Evolutionary conservation across 176 grass and related monocot species (phyloP), one percentile per base, ranked within the genome.

Genomic region (Leersia perrieri): DNA sequence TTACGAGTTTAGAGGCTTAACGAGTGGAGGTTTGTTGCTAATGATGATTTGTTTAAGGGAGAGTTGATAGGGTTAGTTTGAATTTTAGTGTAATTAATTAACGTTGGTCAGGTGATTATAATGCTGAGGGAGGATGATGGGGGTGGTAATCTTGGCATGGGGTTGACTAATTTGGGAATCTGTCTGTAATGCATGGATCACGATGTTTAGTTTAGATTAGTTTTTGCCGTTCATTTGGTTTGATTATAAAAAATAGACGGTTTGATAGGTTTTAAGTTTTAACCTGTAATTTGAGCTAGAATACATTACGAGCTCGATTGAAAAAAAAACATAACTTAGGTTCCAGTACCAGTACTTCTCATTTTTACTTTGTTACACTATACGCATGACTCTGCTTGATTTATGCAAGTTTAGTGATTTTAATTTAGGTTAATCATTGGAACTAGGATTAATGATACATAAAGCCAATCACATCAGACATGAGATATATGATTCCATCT

Each of bases 141-240:
- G 42, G 68, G 18, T 66, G 61, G 81, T 40, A 45, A 79, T 88
- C 87, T 88, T 84, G 70, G 82, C 87, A 44, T 70, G 82, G 33
- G 82, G 80, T 88, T 88, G 86, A 88, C 86, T 85, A 71, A 58
- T 55, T 47, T 53, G 55, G 71, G 81, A 80, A 88, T 88, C 80
- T 88, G 16, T 79, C 53, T 45, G 13, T 53, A 30, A 57, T 40
- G 73, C 76, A 27, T 70, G 25, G 13, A 70, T 51, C 72, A 82
- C 63, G 53, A 77, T 68, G 63, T 26, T 47, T 31, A 22, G 25
- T 5, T 51, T 51, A 18, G 15, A 16, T 47, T 14, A 51, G 16
- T 51, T 53, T 53, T 53, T n/a, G 49, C 49, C 49, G 7, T 66
- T 66, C 29, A 53, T 22, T 7, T 22, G 20, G 49, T 53, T 53